Conservation (phyloP, 2,329 filamentous ascomycete genomes). For the Teratosphaeria zuluensis region DNA sequence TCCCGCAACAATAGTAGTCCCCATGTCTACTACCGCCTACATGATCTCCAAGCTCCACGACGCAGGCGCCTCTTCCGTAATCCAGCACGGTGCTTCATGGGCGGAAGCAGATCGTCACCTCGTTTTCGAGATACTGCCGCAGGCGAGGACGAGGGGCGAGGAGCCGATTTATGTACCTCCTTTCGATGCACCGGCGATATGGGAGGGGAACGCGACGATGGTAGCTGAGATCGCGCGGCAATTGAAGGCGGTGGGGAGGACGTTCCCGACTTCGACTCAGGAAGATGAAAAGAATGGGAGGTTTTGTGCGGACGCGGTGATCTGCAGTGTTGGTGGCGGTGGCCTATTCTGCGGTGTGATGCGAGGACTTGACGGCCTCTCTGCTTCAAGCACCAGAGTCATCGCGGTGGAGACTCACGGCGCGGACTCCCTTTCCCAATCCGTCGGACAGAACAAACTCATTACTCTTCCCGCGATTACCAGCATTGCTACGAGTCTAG, state of each 20-base stretch:
- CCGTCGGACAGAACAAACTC: conserved; percentile 43
- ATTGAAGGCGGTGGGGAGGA: conserved; percentile 23
- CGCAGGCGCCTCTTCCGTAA: conserved; percentile 58
- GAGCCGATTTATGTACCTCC: conserved; percentile 56
- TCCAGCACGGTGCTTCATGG: conserved; percentile 60
- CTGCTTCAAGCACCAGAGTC: conserved; percentile 35
- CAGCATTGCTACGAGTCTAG: conserved; percentile 64
- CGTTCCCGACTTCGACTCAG: too few relatives aligned
- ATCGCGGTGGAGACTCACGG: conserved; percentile 69
- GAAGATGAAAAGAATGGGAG: too few relatives aligned
- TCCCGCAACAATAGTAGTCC: conserved; percentile 67
- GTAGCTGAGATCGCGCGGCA: conserved; percentile 43
- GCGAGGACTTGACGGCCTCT: conserved; percentile 45
- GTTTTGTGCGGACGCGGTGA: conserved; percentile 38
- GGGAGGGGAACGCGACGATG: conserved; percentile 56
- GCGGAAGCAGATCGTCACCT: conserved; percentile 60
- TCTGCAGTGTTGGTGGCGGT: conserved; percentile 73
- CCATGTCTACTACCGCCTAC: conserved; percentile 51
- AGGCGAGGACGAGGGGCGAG: conserved; percentile 28
- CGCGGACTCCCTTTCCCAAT: conserved; percentile 57
- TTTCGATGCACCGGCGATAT: conserved; percentile 59
- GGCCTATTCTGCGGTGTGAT: conserved; percentile 70
- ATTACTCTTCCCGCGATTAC: conserved; percentile 62
- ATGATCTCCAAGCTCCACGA: conserved; percentile 63
- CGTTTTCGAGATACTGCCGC: conserved; percentile 44